A percentile compares a stretch with the other conserved stretches of the same genome.
These are phyloP conservation scores for Diaporthe humulicola DNA, from an alignment of 2,329 filamentous ascomycete genomes.

Conservation along the genomic window DNA sequence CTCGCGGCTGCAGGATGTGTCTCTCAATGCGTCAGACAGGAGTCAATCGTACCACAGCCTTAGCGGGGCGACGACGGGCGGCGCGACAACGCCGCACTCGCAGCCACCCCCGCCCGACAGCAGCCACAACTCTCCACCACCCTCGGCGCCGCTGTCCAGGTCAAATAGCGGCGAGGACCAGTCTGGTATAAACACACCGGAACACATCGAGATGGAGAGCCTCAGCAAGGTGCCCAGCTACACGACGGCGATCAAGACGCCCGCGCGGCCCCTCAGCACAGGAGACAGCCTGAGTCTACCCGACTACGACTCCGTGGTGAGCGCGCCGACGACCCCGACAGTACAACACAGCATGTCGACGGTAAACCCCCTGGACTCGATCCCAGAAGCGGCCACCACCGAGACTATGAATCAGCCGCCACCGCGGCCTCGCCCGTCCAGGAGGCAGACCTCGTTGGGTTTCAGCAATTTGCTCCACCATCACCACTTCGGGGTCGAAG, in stretches of 20 bases:
- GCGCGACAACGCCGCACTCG: constrained; percentile 55
- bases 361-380: constrained; percentile 46
- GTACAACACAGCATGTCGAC: constrained; percentile 52
- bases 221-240: constrained; percentile 84
- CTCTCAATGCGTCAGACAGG: constrained; percentile 61
- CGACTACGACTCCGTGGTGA: constrained; percentile 75
- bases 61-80: constrained; percentile 48
- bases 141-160: constrained; percentile 63
- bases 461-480: constrained; percentile 43
- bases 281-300: constrained; percentile 68
- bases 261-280: constrained; percentile 66
- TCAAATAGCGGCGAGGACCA: constrained; percentile 66
- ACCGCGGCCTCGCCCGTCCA: constrained; percentile 39
- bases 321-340: constrained; percentile 63
- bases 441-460: constrained; percentile 45
- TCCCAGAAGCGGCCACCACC: constrained; percentile 46
- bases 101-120: constrained; percentile 50
- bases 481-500: constrained; percentile 44
- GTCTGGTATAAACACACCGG: constrained; percentile 67
- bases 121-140: constrained; percentile 55
- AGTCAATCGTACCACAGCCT: constrained; percentile 59
- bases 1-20: constrained; percentile 79
- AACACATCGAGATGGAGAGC: constrained; percentile 72
- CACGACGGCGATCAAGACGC: constrained; percentile 77
- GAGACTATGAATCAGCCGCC: constrained; percentile 38